A percentile compares a stretch with the other conserved stretches of the same genome.
Conservation (phyloP, 805 yeast genomes). For the Kodamaea laetipori region DNA sequence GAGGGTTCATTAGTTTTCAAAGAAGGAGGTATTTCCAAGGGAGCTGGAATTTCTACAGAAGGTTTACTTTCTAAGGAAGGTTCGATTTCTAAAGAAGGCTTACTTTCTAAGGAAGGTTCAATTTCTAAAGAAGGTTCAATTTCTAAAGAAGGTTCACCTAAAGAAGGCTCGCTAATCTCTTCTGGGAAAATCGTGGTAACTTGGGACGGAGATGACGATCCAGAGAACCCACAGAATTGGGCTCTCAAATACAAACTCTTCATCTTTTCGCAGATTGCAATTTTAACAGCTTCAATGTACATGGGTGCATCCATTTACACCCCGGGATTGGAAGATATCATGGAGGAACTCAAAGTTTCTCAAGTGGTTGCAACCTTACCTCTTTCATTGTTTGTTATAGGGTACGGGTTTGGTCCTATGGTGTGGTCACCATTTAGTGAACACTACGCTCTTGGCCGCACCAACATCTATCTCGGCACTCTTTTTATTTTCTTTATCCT, state of each 20-base stretch:
- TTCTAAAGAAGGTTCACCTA: no score
- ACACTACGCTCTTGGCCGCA: slow-evolving; percentile 54
- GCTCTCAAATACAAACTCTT: slow-evolving; percentile 40
- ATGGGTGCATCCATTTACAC: slow-evolving; percentile 61
- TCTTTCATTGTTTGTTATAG: slow-evolving; percentile 56
- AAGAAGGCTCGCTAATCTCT: neutral
- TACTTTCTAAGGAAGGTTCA: no score
- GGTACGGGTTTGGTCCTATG: slow-evolving; percentile 64
- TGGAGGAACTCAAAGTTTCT: slow-evolving; percentile 47
- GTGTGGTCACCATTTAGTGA: slow-evolving; percentile 62
- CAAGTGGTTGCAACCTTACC: slow-evolving; percentile 51
- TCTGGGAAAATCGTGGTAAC: slow-evolving; percentile 19
- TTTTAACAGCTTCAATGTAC: slow-evolving; percentile 53
- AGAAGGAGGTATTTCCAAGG: neutral
- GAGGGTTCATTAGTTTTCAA: neutral
- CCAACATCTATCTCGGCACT: slow-evolving; percentile 49
- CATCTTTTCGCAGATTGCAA: slow-evolving; percentile 40
- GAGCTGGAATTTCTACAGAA: no score
- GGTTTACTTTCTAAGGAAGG: no score
- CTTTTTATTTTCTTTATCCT: slow-evolving; percentile 49
- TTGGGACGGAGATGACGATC: slow-evolving; percentile 50
- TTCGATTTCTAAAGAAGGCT: no score
- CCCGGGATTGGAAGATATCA: slow-evolving; percentile 49
- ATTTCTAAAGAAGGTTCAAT: no score
- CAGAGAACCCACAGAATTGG: slow-evolving; percentile 65